Base-by-base conservation (phyloP, 2,329 filamentous ascomycete species). In the Ramularia endophylla region DNA sequence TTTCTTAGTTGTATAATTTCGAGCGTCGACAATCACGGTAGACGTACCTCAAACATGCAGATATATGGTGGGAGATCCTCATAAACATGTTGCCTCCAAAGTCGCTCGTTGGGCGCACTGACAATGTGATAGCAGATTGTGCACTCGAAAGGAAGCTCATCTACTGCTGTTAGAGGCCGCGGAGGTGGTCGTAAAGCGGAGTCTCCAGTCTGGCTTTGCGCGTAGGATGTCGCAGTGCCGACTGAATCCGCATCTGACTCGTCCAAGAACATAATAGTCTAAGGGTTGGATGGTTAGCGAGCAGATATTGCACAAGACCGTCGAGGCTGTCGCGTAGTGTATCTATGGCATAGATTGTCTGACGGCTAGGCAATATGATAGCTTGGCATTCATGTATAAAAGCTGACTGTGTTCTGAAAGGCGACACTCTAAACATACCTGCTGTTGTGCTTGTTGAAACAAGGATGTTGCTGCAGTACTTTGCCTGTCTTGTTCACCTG, bases 61-160 rank as follows among this genome's bases (percentile, higher is more conserved):
- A 35, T 29, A 20, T 43, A 43, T 8, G 40, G 40, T 2, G 40
- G 40, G 13, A 43, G 18, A 20, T 43, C 40, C 17, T 38, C 40
- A 16, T 34, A 43, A 0, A 43, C 35, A 13, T 43, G 40, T 8
- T 25, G 34, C 11, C 34, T 40, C 38, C 38, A 33, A n/a, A 25
- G 19, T 1, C 29, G 19, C 22, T 40, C 19, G 15, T 40, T 12
- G 7, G 19, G n/a, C 5, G 30, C 15, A 5, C 4, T 27, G 2
- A 40, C 17, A n/a, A 40, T 34, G 17, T 28, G n/a, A 18, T 18
- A 27, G 20, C 38, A 40, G 3, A 40, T 27, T 2, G 29, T n/a
- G 15, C 38, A 40, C 17, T 19, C 29, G 9, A 40, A 40, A 3
- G 38, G 38, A 6, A 27, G 12, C 5, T 16, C 38, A 12, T 20